These are phyloP conservation scores for Fusarium neocosmosporiellum DNA, from an alignment of 2,329 filamentous ascomycete genomes.

Conservation along the genomic window DNA sequence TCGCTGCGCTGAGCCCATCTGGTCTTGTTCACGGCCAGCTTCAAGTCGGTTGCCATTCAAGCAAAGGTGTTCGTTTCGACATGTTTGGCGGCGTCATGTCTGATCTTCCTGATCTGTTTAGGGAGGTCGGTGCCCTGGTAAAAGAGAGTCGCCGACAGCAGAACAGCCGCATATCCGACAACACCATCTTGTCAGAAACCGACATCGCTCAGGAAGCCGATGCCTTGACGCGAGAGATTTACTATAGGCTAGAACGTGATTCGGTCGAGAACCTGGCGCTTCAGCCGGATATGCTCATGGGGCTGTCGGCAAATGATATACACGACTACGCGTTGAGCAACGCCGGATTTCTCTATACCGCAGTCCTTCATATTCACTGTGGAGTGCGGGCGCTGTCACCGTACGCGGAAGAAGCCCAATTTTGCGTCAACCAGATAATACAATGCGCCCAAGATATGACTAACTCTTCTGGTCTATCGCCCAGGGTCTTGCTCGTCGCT, in stretches of 20 bases:
- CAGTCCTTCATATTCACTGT: slow-evolving; percentile 23
- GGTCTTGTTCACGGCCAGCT: neutral
- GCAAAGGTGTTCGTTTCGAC: slow-evolving; percentile 4
- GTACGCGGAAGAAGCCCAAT: neutral
- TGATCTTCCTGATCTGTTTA: slow-evolving; percentile 26
- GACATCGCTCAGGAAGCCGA: neutral
- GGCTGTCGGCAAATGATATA: slow-evolving; percentile 12
- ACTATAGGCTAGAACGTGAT: slow-evolving; percentile 3
- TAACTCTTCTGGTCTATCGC: slow-evolving; percentile 8
- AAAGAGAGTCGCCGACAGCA: neutral
- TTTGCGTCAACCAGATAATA: slow-evolving; percentile 20
- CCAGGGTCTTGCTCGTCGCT: slow-evolving; percentile 18
- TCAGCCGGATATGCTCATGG: neutral
- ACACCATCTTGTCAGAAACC: neutral
- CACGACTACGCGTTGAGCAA: slow-evolving; percentile 29
- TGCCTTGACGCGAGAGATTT: neutral
- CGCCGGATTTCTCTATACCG: slow-evolving; percentile 25
- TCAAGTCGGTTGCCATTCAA: neutral
- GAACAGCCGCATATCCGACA: no score
- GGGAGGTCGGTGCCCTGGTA: slow-evolving; percentile 11
- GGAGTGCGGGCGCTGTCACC: neutral
- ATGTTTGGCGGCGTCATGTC: slow-evolving; percentile 28
- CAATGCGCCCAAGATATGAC: slow-evolving; percentile 17
- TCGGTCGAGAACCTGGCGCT: slow-evolving; percentile 1
- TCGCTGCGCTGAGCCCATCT: slow-evolving; percentile 24